Evolutionary conservation across 768 basidiomycete genomes (phyloP).

Genomic region (Mycena amicta): DNA sequence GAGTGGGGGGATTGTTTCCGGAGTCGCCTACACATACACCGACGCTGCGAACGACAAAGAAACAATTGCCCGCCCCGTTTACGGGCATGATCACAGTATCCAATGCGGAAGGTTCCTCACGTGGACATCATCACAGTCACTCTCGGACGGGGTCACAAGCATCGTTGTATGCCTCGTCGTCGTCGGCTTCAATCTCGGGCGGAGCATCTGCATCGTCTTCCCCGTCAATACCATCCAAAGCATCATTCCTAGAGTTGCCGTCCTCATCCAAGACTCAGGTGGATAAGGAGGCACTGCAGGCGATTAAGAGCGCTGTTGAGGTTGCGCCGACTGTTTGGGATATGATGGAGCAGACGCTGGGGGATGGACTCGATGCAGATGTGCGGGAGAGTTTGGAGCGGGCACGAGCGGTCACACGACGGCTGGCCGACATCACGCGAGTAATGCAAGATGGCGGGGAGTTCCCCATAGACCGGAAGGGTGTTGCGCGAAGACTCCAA

Average conservation of each 20-base stretch:
- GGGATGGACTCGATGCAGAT: constrained; percentile 46
- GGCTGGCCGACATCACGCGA: constrained; percentile 60
- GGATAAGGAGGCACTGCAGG: constrained; percentile 77
- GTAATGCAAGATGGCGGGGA: constrained; percentile 58
- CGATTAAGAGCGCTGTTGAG: constrained; percentile 77
- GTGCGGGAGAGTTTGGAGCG: constrained; percentile 56
- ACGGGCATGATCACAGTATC: constrained; percentile 20
- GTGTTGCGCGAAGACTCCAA: constrained; percentile 77
- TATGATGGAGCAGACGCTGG: constrained; percentile 71
- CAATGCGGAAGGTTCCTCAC: constrained; percentile 18
- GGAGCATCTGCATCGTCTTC: constrained; percentile 37
- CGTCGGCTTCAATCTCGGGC: constrained; percentile 40
- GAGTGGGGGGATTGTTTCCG: constrained; percentile 39
- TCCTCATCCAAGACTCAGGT: constrained; percentile 63
- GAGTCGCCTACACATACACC: constrained; percentile 39
- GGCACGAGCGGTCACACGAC: constrained; percentile 67
- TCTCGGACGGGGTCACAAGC: constrained; percentile 45
- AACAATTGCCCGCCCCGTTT: constrained; percentile 43
- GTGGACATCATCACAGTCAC: constrained; percentile 28
- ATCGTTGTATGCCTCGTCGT: constrained; percentile 40
- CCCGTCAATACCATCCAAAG: constrained; percentile 40
- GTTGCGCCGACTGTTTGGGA: constrained; percentile 83
- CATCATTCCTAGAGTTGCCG: constrained; percentile 48
- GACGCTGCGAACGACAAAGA: constrained; percentile 54
- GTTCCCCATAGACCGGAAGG: constrained; percentile 54